phyloP scores from a whole-genome alignment of 306 rosid genomes.

The Neltuma alba region DNA sequence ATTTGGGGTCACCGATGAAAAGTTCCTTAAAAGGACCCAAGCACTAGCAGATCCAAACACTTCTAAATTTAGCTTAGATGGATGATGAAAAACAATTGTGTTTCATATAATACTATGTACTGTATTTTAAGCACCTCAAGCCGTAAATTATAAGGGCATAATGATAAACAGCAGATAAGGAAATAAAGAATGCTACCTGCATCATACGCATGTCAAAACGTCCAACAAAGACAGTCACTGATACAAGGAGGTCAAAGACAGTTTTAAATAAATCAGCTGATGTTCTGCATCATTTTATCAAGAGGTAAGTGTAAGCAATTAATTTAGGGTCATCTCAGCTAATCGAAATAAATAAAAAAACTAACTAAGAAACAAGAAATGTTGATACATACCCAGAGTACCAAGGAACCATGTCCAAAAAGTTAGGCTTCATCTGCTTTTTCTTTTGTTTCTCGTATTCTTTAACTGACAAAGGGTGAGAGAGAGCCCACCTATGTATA shows the following conservation, averaged over 20 bases:
- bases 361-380: slow-evolving; percentile 5
- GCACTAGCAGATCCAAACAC: not conserved
- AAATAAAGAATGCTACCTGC: slow-evolving; percentile 69
- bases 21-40: slow-evolving; percentile 25
- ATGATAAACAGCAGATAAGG: not conserved
- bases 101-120: slow-evolving; percentile 1
- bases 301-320: slow-evolving; percentile 32
- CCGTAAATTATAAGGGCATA: slow-evolving; percentile 15
- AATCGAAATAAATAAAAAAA: slow-evolving; percentile 9
- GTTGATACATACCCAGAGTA: slow-evolving; percentile 80
- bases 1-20: not conserved
- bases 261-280: slow-evolving; percentile 99
- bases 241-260: slow-evolving; percentile 92
- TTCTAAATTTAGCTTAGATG: not conserved
- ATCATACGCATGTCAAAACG: slow-evolving; percentile 99
- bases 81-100: not conserved
- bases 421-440: slow-evolving; percentile 93
- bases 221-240: slow-evolving; percentile 98
- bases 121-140: slow-evolving; percentile 20
- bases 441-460: slow-evolving; percentile 84
- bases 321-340: slow-evolving; percentile 32
- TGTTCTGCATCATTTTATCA: slow-evolving; percentile 70
- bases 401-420: slow-evolving; percentile 99
- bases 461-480: slow-evolving; percentile 87
- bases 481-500: slow-evolving; percentile 89